Evolutionary conservation across 139 green algal species (phyloP).

Genomic region (Raphidocelis subcapitata): DNA sequence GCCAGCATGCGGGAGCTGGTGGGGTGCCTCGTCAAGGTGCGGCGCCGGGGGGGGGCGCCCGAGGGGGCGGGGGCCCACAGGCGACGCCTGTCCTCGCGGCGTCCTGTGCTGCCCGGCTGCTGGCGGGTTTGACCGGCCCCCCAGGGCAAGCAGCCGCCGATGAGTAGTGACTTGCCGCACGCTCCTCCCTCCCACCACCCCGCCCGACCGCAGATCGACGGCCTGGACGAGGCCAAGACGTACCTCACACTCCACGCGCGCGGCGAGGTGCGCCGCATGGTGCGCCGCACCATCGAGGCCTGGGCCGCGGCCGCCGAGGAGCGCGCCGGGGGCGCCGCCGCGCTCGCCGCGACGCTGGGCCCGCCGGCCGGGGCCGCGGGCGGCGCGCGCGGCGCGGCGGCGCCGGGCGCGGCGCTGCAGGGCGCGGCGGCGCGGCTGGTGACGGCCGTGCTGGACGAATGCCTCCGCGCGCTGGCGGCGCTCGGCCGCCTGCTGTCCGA

Average conservation of each 20-base stretch:
- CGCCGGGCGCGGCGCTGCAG: neutral
- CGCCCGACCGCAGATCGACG: slow-evolving; percentile 49
- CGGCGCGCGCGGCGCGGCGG: too few species aligned
- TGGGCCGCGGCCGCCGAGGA: slow-evolving; percentile 8
- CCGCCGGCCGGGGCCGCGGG: neutral
- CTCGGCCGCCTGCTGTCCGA: slow-evolving; percentile 33
- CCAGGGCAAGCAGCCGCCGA: too few species aligned
- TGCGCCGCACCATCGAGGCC: slow-evolving; percentile 8
- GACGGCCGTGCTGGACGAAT: slow-evolving; percentile 42
- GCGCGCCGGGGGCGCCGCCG: too few species aligned
- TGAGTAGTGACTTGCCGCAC: too few species aligned
- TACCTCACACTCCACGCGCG: slow-evolving; percentile 38
- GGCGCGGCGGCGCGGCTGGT: slow-evolving; percentile 24
- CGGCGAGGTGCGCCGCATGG: slow-evolving; percentile 9
- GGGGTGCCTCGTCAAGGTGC: slow-evolving; percentile 37
- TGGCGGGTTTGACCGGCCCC: too few species aligned
- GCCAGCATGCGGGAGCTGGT: slow-evolving; percentile 17
- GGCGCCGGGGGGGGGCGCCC: too few species aligned
- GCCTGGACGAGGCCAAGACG: slow-evolving; percentile 34
- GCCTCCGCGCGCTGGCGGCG: slow-evolving; percentile 39
- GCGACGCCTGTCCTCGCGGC: too few species aligned
- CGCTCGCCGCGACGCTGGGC: neutral
- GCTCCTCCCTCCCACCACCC: too few species aligned
- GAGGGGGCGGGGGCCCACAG: too few species aligned
- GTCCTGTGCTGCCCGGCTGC: too few species aligned